Percentiles rank a stretch among this genome's conserved stretches.
Conservation (phyloP, 176 grass and related monocot genomes). For the Neostapfia colusana region DNA sequence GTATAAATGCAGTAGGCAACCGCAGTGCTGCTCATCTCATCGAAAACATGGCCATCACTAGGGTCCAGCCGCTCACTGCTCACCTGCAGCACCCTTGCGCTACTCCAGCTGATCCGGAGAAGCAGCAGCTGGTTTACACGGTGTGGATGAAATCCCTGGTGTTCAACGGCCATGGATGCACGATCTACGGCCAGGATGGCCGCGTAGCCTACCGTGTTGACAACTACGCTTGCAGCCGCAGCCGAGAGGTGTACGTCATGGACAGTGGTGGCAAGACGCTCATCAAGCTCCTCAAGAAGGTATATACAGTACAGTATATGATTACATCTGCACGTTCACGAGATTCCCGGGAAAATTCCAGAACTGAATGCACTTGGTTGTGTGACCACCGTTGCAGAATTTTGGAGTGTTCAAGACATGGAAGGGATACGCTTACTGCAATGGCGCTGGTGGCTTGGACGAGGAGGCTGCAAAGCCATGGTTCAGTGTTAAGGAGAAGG, state of each 20-base stretch:
- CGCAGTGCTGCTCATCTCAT: background rate
- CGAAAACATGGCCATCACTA: conserved; percentile 24
- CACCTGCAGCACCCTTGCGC: background rate
- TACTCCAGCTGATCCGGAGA: background rate
- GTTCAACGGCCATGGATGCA: conserved; percentile 62
- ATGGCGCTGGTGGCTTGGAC: background rate
- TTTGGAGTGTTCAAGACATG: conserved; percentile 42
- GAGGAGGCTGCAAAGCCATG: conserved; percentile 38
- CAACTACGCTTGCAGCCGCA: conserved; percentile 66
- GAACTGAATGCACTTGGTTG: background rate
- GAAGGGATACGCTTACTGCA: conserved; percentile 30
- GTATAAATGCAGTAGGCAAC: conserved; percentile 18
- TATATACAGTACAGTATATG: background rate
- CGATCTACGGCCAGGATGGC: conserved; percentile 64
- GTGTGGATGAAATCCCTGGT: conserved; percentile 85
- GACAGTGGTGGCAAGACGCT: conserved; percentile 56
- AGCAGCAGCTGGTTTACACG: conserved; percentile 41
- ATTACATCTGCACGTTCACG: too few relatives aligned
- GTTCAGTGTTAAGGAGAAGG: conserved; percentile 56
- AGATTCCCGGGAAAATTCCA: background rate
- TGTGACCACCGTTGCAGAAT: conserved; percentile 22
- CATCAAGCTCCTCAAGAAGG: conserved; percentile 64
- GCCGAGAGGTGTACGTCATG: conserved; percentile 64
- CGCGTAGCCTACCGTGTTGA: conserved; percentile 73
- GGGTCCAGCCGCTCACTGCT: conserved; percentile 33